Conservation (phyloP, 257 asterid species). For the Penstemon eatonii region DNA sequence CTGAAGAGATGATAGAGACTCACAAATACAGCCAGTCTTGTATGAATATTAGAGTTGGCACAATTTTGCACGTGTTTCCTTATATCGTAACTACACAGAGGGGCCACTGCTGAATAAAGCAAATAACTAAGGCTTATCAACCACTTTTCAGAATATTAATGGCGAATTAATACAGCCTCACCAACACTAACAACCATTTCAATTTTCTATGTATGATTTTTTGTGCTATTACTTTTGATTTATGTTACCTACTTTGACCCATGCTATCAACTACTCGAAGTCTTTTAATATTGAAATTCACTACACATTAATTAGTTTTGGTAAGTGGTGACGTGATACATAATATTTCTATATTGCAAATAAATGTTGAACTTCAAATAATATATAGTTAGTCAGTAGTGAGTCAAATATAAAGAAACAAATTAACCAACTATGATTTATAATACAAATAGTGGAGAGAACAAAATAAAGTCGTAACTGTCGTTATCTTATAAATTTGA, state of each 20-base stretch:
- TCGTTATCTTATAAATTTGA: no score
- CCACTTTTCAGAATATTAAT: not conserved
- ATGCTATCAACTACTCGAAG: not conserved
- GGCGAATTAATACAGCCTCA: not conserved
- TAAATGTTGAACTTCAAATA: no score
- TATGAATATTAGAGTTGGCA: no score
- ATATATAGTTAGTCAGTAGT: no score
- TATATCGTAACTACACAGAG: constrained; percentile 22
- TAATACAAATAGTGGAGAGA: no score
- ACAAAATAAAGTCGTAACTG: no score
- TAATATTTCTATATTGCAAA: not conserved
- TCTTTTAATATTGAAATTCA: not conserved
- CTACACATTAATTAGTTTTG: not conserved
- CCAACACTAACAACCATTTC: constrained; percentile 1
- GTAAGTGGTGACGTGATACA: not conserved
- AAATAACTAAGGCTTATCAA: not conserved
- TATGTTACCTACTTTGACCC: not conserved
- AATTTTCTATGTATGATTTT: not conserved
- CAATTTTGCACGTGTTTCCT: not conserved
- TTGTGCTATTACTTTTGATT: not conserved
- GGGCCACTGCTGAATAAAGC: constrained; percentile 14
- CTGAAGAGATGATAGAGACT: no score
- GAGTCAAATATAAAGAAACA: no score
- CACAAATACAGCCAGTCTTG: no score
- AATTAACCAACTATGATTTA: no score